Percentiles rank a stretch among this genome's conserved stretches.
phyloP scores from a whole-genome alignment of 2,329 filamentous ascomycete species.

The Geosmithia putterillii region DNA sequence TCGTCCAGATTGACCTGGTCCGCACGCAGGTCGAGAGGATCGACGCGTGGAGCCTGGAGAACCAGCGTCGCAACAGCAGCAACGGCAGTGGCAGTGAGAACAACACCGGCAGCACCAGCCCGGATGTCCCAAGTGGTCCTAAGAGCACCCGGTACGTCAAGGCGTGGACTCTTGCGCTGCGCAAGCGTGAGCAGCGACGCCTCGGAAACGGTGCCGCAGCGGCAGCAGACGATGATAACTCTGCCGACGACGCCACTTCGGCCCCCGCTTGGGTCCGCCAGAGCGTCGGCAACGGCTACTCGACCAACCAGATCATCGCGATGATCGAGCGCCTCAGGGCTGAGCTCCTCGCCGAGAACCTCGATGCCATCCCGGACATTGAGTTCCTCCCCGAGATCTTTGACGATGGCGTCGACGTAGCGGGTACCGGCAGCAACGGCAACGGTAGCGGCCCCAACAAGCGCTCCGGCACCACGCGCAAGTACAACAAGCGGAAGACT shows the following conservation, averaged over 20 bases:
- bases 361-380: slow-evolving; percentile 41
- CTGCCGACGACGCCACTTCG: slow-evolving; percentile 20
- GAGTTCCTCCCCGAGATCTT: slow-evolving; percentile 45
- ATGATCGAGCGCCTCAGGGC: slow-evolving; percentile 32
- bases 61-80: slow-evolving; percentile 14
- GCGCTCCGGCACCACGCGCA: neutral
- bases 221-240: slow-evolving; percentile 1
- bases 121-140: slow-evolving; percentile 3
- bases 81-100: no score
- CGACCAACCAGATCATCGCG: slow-evolving; percentile 30
- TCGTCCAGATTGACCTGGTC: slow-evolving; percentile 52
- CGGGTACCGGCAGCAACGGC: no score
- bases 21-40: slow-evolving; percentile 49
- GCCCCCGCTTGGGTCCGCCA: slow-evolving; percentile 37
- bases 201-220: slow-evolving; percentile 14
- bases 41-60: slow-evolving; percentile 47
- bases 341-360: slow-evolving; percentile 27
- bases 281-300: slow-evolving; percentile 32
- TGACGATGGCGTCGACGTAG: slow-evolving; percentile 15
- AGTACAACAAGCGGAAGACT: slow-evolving; percentile 1
- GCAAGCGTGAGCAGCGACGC: slow-evolving; percentile 52
- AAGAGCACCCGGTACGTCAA: slow-evolving; percentile 17
- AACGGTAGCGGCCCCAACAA: no score
- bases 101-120: no score
- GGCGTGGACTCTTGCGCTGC: slow-evolving; percentile 47